Evolutionary conservation across 352 stramenopile genomes (phyloP), one percentile per base, ranked within the genome.

Genomic region (Phytophthora tubulina): DNA sequence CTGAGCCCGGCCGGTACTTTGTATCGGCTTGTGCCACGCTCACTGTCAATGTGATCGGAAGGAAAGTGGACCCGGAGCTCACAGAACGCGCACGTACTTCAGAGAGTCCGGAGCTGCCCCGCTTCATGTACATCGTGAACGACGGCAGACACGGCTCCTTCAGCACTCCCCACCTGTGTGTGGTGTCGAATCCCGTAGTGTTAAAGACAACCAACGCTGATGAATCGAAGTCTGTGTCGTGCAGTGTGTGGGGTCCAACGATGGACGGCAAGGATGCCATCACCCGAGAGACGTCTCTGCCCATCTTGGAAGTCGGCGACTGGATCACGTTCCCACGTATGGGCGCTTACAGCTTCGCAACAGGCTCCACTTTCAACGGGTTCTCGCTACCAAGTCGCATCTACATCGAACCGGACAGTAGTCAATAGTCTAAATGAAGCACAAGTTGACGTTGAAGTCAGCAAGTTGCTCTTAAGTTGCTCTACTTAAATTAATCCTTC

Each of bases 1-100:
- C 89, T 9, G 93, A 98, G 68, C 93, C 93, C 7, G 93, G 93
- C 4, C 81, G 93, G 7, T 98, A 96, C 76, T 94, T 97, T 38
- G 93, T 88, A 15, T 85, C 80, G 1, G 67, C 75, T 0, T 84
- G 92, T 13, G 82, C 88, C 17, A 94, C 88, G 30, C 72, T 97
- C 3, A 83, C 85, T 35, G 75, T 88, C n/a, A 92, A 90, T 56
- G 77, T 97, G 5, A 78, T 96, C 14, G 84, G 79, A 52, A 73
- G 87, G 44, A 86, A 82, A 56, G 30, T 71, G 6, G 80, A 88
- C 48, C 72, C 67, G 14, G 69, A 67, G 35, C 67, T 86, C 21
- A 73, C 61, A 14, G 30, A 51, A 13, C 51, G 59, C 39, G 65
- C 60, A 13, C 17, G 54, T 2, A 41, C 36, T 27, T 49, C 70